Percentiles rank a stretch among this genome's conserved stretches.
These are phyloP conservation scores for Geotrichum citri-aurantii DNA, from an alignment of 1,139 yeast genomes.

Conservation along the genomic window DNA sequence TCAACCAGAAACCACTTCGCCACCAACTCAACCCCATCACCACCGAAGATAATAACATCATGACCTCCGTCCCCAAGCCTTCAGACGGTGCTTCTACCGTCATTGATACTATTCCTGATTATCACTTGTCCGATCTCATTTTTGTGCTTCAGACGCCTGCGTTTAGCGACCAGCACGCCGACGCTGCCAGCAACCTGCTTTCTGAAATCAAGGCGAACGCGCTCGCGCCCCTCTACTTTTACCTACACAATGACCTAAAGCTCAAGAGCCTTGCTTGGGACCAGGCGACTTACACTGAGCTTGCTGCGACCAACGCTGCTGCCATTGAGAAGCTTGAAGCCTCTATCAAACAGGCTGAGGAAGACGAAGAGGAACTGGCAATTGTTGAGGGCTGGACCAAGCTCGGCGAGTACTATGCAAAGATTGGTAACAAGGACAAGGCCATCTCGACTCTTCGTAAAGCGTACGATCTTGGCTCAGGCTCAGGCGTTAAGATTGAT, in stretches of 20 bases:
- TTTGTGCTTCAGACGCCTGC: slow-evolving; percentile 51
- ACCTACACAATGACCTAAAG: slow-evolving; percentile 49
- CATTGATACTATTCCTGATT: slow-evolving; percentile 57
- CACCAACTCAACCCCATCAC: slow-evolving; percentile 5
- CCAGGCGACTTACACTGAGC: slow-evolving; percentile 46
- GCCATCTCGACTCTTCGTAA: slow-evolving; percentile 69
- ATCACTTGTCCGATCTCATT: slow-evolving; percentile 69
- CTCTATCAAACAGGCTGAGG: slow-evolving; percentile 67
- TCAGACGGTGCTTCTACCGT: slow-evolving; percentile 18
- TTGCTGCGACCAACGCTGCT: slow-evolving; percentile 50
- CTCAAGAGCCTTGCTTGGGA: slow-evolving; percentile 46
- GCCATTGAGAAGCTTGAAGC: slow-evolving; percentile 54
- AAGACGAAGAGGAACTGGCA: slow-evolving; percentile 87
- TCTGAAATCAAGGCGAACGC: slow-evolving; percentile 52
- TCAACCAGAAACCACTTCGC: neutral
- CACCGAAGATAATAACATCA: neutral
- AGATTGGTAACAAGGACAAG: slow-evolving; percentile 70
- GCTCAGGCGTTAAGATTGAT: slow-evolving; percentile 88
- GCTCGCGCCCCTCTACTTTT: slow-evolving; percentile 81
- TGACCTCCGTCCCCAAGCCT: slow-evolving; percentile 15
- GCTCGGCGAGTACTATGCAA: slow-evolving; percentile 83
- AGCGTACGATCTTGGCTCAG: slow-evolving; percentile 74
- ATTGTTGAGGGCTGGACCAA: slow-evolving; percentile 68
- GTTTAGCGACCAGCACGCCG: slow-evolving; percentile 39
- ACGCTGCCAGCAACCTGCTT: slow-evolving; percentile 45